Evolutionary conservation across 495 filamentous ascomycete genomes (phyloP).

Genomic region (Penicillium atrosanguineum): DNA sequence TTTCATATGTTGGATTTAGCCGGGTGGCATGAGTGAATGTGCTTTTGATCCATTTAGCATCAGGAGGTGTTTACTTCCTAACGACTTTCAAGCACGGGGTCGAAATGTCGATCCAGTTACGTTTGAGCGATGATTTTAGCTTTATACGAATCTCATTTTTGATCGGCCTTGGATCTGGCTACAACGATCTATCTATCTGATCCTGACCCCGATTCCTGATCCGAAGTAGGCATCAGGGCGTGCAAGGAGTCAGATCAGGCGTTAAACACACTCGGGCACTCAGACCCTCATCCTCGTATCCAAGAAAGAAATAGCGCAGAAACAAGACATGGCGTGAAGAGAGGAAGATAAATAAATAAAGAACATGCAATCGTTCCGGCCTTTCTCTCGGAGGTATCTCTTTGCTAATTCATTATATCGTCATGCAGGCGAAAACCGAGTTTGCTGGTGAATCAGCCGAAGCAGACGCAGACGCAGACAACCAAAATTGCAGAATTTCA

Average conservation of each 20-base stretch:
- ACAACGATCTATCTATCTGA: slow-evolving; percentile 7
- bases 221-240: not conserved
- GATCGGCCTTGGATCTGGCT: not conserved
- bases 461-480: slow-evolving; percentile 1
- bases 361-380: slow-evolving; percentile 15
- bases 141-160: slow-evolving; percentile 1
- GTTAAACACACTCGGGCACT: not conserved
- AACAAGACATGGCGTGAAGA: slow-evolving; percentile 1
- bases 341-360: slow-evolving; percentile 6
- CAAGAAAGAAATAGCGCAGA: slow-evolving; percentile 1
- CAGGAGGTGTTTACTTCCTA: not conserved
- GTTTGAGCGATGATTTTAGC: not conserved
- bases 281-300: not conserved
- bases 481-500: not conserved
- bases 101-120: not conserved
- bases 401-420: slow-evolving; percentile 28
- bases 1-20: not conserved
- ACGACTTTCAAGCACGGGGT: not conserved
- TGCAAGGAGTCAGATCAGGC: not conserved
- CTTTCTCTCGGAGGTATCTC: slow-evolving; percentile 24
- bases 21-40: not conserved
- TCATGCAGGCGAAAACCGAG: slow-evolving; percentile 17
- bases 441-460: slow-evolving; percentile 6
- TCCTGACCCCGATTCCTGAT: not conserved
- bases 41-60: not conserved